Conservation (phyloP, 371 early-diverging fungal species). For the Circinella umbellata region DNA sequence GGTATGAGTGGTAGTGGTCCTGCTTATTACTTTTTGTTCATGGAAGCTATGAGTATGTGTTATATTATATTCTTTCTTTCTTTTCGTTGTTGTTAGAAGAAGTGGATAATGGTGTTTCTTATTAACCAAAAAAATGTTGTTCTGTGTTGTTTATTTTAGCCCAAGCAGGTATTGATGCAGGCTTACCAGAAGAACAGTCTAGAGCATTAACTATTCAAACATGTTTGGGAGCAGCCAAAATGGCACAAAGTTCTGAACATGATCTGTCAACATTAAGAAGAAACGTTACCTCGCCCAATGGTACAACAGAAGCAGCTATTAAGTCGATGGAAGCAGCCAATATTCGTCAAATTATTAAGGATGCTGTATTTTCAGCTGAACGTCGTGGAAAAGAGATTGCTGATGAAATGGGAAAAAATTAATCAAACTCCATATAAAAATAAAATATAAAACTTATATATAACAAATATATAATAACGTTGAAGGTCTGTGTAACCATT, state of each 20-base stretch:
- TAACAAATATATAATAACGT: too few species aligned
- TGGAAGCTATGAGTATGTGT: constrained; percentile 80
- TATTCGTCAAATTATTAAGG: constrained; percentile 59
- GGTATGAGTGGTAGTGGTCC: constrained; percentile 91
- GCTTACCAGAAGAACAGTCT: constrained; percentile 78
- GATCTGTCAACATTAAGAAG: constrained; percentile 78
- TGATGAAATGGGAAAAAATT: constrained; percentile 63
- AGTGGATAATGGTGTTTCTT: too few species aligned
- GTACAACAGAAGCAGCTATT: constrained; percentile 93
- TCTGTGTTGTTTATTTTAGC: constrained; percentile 35
- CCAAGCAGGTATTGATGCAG: constrained; percentile 80
- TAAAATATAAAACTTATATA: too few species aligned
- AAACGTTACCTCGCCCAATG: constrained; percentile 93
- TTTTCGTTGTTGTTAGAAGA: too few species aligned
- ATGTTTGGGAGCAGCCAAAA: constrained; percentile 87
- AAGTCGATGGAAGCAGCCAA: constrained; percentile 72
- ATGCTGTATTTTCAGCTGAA: constrained; percentile 73
- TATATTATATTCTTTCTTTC: background rate
- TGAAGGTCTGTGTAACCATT: too few species aligned
- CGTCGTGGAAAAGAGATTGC: constrained; percentile 75
- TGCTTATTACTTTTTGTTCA: constrained; percentile 93
- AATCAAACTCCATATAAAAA: background rate
- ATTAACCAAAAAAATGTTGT: too few species aligned
- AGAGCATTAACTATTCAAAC: constrained; percentile 86
- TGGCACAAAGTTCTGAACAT: constrained; percentile 75